Base-by-base conservation (phyloP, 352 stramenopile species). In the Phytophthora pisi region DNA sequence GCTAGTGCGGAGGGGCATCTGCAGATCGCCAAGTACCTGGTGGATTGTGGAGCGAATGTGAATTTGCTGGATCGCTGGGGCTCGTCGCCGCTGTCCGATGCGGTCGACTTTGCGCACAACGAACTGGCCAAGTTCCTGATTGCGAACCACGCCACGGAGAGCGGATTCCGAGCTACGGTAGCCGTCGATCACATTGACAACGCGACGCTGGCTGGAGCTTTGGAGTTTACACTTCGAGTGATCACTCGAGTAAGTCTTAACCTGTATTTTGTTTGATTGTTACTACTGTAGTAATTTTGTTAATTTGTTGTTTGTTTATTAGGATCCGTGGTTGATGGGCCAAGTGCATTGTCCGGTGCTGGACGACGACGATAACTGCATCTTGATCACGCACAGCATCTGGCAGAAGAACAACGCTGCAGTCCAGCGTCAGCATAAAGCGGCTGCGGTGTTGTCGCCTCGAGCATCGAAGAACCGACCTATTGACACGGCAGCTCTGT, bases 31-130 rank as follows among this genome's bases (percentile, higher is more conserved):
- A 82, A 85, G 61, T 90, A 89, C 61, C 64, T 95, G 18, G 79
- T 95, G 1, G 73, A 82, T 5, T 88, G 80, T 18, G 85, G 83
- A 1, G 85, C 85, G 3, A 91, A 92, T 24, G 84, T 95, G 13
- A 95, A 95, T 34, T 55, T 90, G 36, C 59, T 95, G 10, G 87
- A 95, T 66, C 85, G 87, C 52, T 95, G 85, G 85, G 82, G 85
- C 4, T 92, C 79, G 13, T 92, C 87, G 0, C 75, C 87, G 2
- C 64, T 95, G 15, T 88, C 85, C 0, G 87, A 95, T 51, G 87
- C 87, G 0, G 77, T 93, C 4, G 77, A 90, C 66, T 95, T 95
- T 61, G 85, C 85, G 0, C 87, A 95, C 64, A 92, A 92, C 54
- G 71, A 89, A 4, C 58, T 95, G 11, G 87, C 87, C 2, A 78